phyloP scores from a whole-genome alignment of 2,329 filamentous ascomycete species.

The Pseudopithomyces maydicus region DNA sequence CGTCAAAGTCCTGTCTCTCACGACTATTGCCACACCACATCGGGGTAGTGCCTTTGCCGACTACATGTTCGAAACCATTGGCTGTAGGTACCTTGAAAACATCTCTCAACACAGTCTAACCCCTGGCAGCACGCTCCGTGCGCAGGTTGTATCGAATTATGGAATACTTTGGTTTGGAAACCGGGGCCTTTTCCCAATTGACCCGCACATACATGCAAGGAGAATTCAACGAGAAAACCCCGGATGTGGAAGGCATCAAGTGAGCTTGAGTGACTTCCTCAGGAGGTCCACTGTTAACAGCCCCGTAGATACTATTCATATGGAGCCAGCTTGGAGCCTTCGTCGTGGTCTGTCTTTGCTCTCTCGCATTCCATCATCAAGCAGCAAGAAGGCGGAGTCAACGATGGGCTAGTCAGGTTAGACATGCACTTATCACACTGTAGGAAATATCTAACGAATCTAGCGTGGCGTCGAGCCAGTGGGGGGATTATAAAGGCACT shows the following conservation, averaged over 20 bases:
- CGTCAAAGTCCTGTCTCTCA: conserved; percentile 76
- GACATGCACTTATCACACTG: not conserved
- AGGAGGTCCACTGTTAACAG: conserved; percentile 19
- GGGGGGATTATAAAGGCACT: conserved; percentile 68
- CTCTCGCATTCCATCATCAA: conserved; percentile 61
- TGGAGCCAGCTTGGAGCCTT: conserved; percentile 62
- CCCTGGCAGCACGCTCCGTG: conserved; percentile 49
- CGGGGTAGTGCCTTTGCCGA: conserved; percentile 66
- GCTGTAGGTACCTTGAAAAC: conserved; percentile 49
- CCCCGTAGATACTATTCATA: conserved; percentile 62
- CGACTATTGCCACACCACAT: conserved; percentile 67
- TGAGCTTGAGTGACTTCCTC: conserved; percentile 27
- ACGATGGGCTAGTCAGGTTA: conserved; percentile 66
- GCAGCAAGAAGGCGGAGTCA: conserved; percentile 60
- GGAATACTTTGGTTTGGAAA: conserved; percentile 60
- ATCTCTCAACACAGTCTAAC: conserved; percentile 16
- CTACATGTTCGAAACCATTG: conserved; percentile 63
- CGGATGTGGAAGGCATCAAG: conserved; percentile 58
- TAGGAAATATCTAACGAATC: not conserved
- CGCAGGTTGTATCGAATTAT: conserved; percentile 62
- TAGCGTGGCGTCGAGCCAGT: conserved; percentile 62
- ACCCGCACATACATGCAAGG: conserved; percentile 63
- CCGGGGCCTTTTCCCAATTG: conserved; percentile 65
- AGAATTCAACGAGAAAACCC: conserved; percentile 64
- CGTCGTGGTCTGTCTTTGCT: conserved; percentile 62